A percentile compares a stretch with the other conserved stretches of the same genome.
Evolutionary conservation across 129 eudicot genomes (phyloP).

Genomic region (Pseudognaphalium luteoalbum): DNA sequence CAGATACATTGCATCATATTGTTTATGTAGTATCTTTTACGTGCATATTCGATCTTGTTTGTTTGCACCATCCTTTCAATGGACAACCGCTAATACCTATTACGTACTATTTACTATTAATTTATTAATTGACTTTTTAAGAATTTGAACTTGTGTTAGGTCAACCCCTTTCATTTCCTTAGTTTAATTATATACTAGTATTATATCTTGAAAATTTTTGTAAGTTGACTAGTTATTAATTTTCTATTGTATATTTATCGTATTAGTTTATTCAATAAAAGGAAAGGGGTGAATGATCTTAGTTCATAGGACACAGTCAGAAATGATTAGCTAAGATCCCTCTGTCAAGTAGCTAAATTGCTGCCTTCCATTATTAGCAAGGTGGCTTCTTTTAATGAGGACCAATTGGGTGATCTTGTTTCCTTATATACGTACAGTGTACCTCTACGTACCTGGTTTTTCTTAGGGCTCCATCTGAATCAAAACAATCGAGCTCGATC

Average conservation of each 20-base stretch:
- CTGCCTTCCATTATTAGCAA: constrained; percentile 26
- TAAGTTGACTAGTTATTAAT: constrained; percentile 27
- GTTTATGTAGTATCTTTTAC: neutral
- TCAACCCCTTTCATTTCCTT: constrained; percentile 32
- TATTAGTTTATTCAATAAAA: neutral
- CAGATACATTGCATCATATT: constrained; percentile 33
- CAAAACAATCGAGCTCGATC: no score
- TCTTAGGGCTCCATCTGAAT: neutral
- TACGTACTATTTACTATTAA: neutral
- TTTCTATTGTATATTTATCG: neutral
- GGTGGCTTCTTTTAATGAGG: constrained; percentile 19
- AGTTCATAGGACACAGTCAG: constrained; percentile 24
- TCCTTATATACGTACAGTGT: neutral
- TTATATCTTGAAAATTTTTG: constrained; percentile 11
- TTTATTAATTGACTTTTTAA: constrained; percentile 34
- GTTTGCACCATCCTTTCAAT: constrained; percentile 35
- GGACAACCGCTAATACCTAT: constrained; percentile 22
- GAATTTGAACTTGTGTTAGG: constrained; percentile 36
- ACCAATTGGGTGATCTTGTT: neutral
- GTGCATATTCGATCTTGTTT: constrained; percentile 22
- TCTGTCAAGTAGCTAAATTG: constrained; percentile 28
- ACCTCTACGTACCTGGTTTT: neutral
- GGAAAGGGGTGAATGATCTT: constrained; percentile 27
- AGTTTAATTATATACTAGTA: constrained; percentile 25
- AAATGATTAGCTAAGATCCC: constrained; percentile 34